These are phyloP conservation scores for Diplodia sapinea DNA, from an alignment of 2,329 filamentous ascomycete genomes.

Conservation along the genomic window DNA sequence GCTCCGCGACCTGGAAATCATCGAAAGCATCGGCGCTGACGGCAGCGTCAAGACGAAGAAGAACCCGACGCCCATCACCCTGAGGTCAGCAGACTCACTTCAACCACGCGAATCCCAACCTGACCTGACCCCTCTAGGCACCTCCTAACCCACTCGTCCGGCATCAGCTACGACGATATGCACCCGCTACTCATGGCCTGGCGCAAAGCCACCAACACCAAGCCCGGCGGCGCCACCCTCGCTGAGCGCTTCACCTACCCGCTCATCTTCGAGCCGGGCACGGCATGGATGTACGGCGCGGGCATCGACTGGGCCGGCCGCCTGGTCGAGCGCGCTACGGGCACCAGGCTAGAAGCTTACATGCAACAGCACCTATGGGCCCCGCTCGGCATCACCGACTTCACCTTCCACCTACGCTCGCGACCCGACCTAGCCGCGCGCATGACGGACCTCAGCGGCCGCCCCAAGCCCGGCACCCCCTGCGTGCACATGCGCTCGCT, in stretches of 20 bases:
- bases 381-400: slow-evolving; percentile 37
- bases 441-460: slow-evolving; percentile 36
- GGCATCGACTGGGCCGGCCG: slow-evolving; percentile 39
- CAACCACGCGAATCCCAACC: slow-evolving; percentile 26
- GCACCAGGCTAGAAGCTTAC: slow-evolving; percentile 37
- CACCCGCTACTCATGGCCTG: slow-evolving; percentile 32
- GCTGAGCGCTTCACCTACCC: slow-evolving; percentile 34
- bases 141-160: slow-evolving; percentile 41
- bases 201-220: slow-evolving; percentile 33
- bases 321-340: slow-evolving; percentile 38
- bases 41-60: slow-evolving; percentile 34
- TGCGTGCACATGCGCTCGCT: slow-evolving; percentile 23
- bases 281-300: slow-evolving; percentile 36
- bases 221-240: slow-evolving; percentile 30
- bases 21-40: slow-evolving; percentile 36
- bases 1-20: slow-evolving; percentile 38
- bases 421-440: slow-evolving; percentile 28
- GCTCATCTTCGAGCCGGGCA: slow-evolving; percentile 40
- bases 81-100: slow-evolving; percentile 26
- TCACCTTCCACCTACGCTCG: slow-evolving; percentile 35
- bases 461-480: slow-evolving; percentile 35
- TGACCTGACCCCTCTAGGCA: slow-evolving; percentile 36
- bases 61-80: slow-evolving; percentile 21
- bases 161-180: slow-evolving; percentile 38
- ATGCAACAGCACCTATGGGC: slow-evolving; percentile 39